phyloP scores from a whole-genome alignment of 345 rosid genomes.

The Erysimum cheiranthoides region DNA sequence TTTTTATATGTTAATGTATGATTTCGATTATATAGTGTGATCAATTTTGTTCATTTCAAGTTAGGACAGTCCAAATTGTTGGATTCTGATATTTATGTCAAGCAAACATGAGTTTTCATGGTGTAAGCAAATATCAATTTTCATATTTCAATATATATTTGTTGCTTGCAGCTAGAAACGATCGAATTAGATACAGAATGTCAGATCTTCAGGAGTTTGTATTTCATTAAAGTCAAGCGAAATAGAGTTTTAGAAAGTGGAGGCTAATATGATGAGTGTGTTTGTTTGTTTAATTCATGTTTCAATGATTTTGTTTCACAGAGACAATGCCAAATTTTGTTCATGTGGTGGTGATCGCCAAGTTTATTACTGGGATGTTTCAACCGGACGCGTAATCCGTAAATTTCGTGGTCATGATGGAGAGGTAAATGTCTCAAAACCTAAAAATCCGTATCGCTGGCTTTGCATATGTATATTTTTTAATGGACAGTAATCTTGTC shows the following conservation, averaged over 20 bases:
- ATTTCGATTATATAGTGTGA: background rate
- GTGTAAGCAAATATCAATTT: background rate
- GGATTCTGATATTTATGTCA: background rate
- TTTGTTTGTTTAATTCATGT: background rate
- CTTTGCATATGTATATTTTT: background rate
- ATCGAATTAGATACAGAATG: background rate
- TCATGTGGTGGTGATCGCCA: conserved; percentile 98
- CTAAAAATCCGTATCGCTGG: background rate
- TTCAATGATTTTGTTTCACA: conserved; percentile 14
- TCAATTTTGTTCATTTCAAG: background rate
- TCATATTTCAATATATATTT: background rate
- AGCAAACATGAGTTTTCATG: background rate
- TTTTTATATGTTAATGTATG: background rate
- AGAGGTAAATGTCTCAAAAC: conserved; percentile 55
- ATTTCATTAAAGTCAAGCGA: background rate
- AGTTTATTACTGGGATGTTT: conserved; percentile 94
- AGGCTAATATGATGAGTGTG: conserved; percentile 8
- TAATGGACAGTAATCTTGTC: conserved; percentile 20
- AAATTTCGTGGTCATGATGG: conserved; percentile 95
- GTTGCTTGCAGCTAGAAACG: background rate
- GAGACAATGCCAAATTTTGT: conserved; percentile 85
- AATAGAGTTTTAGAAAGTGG: background rate
- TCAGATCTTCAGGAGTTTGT: background rate
- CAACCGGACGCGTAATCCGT: conserved; percentile 85
- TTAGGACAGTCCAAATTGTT: background rate